Evolutionary conservation across 768 basidiomycete genomes (phyloP).

Genomic region (Pluteus cervinus): DNA sequence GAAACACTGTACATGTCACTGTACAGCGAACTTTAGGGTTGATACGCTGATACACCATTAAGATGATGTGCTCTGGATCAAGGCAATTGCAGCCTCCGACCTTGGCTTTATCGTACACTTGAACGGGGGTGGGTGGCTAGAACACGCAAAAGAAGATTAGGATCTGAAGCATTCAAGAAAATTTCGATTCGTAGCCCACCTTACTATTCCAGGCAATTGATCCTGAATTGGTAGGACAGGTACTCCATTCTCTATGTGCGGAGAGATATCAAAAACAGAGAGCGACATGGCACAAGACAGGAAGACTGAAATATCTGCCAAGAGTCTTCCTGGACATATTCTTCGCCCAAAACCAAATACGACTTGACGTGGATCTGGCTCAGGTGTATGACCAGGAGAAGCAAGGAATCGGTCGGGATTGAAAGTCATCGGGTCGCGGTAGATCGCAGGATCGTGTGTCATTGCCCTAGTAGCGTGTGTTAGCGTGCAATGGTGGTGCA

Average conservation of each 20-base stretch:
- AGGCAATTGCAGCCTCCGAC: slow-evolving; percentile 11
- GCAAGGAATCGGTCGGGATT: slow-evolving; percentile 25
- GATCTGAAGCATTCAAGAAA: too few species aligned
- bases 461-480: slow-evolving; percentile 15
- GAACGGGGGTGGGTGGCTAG: slow-evolving; percentile 21
- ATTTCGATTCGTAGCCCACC: too few species aligned
- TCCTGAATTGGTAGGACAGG: slow-evolving; percentile 30
- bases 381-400: slow-evolving; percentile 14
- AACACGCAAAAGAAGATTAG: too few species aligned
- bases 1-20: too few species aligned
- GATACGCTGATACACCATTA: too few species aligned
- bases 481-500: neutral
- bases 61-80: too few species aligned
- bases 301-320: slow-evolving; percentile 21
- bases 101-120: slow-evolving; percentile 21
- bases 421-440: slow-evolving; percentile 24
- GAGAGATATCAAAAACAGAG: slow-evolving; percentile 31
- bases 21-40: too few species aligned
- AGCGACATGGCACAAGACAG: slow-evolving; percentile 29
- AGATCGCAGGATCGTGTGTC: slow-evolving; percentile 17
- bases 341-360: slow-evolving; percentile 33
- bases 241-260: slow-evolving; percentile 17
- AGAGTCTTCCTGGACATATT: slow-evolving; percentile 19
- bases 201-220: slow-evolving; percentile 40
- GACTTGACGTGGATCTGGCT: slow-evolving; percentile 23